Evolutionary conservation across 441 rosid species (phyloP), one percentile per base, ranked within the genome.

Genomic region (Populus hybrid): DNA sequence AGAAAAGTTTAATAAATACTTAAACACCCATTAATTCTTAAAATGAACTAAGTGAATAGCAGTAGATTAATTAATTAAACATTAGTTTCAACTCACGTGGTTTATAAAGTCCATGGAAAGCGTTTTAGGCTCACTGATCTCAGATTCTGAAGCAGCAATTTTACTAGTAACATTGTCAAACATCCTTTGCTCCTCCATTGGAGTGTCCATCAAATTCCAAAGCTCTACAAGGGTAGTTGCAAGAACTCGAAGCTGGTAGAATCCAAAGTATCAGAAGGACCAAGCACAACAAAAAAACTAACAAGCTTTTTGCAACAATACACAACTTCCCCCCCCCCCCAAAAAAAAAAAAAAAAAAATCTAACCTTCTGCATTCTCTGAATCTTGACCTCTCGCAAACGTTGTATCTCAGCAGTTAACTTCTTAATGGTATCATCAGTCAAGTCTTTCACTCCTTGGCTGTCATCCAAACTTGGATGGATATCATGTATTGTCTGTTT

Each of bases 201-300:
- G 93, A 5, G 90, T 93, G 79, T 90, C 95, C 86, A 95, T 86
- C 81, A 95, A 84, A 82, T 87, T 80, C 99, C 99, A 93, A 10
- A 95, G 89, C 86, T 91, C 97, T 86, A 92, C 71, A 82, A 93
- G 75, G 10, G 85, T 73, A 69, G 90, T 80, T 73, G 94, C 94
- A 79, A 92, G 91, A 76, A 87, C 87, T 90, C 88, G 94, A 85
- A 95, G 91, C 99, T 95, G 88, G 59, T 74, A 36, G 24, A 59
- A 20, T 12, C 12, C 9, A 7, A 69, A 64, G 57, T n/a, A 79
- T 83, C 75, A 81, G 50, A 70, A 70, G 18, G 59, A 36, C 24
- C 46, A 40, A 72, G 26, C 72, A 69, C 21, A 57, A 69, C 57
- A 38, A 7, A 68, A 61, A 32, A 75, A 14, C 12, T 10, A 50